Evolutionary conservation across 331 rosid species (phyloP), one percentile per base, ranked within the genome.

Genomic region (Erythrophleum ivorense): DNA sequence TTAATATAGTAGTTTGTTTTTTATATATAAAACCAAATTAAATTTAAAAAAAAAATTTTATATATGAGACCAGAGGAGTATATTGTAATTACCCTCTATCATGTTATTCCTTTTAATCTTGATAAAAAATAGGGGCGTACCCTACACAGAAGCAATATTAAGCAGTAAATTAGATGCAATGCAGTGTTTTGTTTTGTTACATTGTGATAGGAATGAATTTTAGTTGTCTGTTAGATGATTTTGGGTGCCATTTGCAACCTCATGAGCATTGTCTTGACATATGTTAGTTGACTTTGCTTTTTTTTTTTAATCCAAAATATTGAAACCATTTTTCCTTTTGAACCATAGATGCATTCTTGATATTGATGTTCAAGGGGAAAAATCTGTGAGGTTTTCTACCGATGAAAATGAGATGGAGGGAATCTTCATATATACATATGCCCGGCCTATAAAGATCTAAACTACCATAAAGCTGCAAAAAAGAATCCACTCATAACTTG

Each of bases 341-440:
- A 58, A 88, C 79, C 86, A 96, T 98, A 88, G 91, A 81, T 96
- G 99, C 76, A 94, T 96, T 83, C 98, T 96, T 34, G 99, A 96
- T 90, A 96, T 96, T 72, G 99, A 96, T 80, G 98, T 96, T 81
- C 99, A 96, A 92, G 99, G 99, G 38, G 99, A 98, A 43, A 89
- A 88, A 85, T 92, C 97, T 0, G 97, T 96, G 86, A 89, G 80
- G 87, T n/a, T n/a, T n/a, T n/a, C n/a, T n/a, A n/a, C n/a, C n/a
- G n/a, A n/a, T n/a, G n/a, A n/a, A n/a, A n/a, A n/a, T n/a, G n/a
- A n/a, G n/a, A n/a, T n/a, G n/a, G n/a, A n/a, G n/a, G n/a, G n/a
- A n/a, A n/a, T n/a, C n/a, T n/a, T n/a, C n/a, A n/a, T n/a, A n/a
- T n/a, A n/a, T n/a, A 79, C 77, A 77, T 64, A 49, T 57, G 70